phyloP scores from a whole-genome alignment of 768 basidiomycete genomes.

The Mycena sanguinolenta region DNA sequence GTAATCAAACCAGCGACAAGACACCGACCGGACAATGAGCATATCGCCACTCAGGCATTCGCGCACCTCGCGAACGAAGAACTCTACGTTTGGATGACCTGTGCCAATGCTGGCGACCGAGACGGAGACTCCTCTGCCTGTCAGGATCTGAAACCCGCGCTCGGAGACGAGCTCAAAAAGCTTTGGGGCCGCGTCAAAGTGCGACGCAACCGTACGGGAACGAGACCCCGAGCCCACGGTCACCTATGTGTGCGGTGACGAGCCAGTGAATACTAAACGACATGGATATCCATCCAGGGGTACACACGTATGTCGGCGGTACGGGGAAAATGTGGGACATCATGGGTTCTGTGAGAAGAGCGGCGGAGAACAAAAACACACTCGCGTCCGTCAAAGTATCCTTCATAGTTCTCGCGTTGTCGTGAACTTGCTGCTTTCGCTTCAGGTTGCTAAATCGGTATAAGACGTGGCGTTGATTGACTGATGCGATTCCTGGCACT shows the following conservation, averaged over 20 bases:
- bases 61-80: conserved; percentile 85
- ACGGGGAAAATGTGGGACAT: conserved; percentile 76
- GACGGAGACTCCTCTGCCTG: conserved; percentile 58
- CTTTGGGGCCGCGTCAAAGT: conserved; percentile 70
- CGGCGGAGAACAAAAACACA: conserved; percentile 43
- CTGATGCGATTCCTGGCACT: background rate
- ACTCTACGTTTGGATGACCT: conserved; percentile 88
- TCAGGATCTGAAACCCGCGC: conserved; percentile 81
- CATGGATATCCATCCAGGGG: conserved; percentile 53
- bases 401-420: conserved; percentile 59
- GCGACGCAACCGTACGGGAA: conserved; percentile 67
- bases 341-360: conserved; percentile 12
- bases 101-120: conserved; percentile 87
- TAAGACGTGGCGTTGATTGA: background rate
- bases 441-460: conserved; percentile 17
- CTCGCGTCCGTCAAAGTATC: conserved; percentile 75
- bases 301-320: conserved; percentile 82
- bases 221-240: conserved; percentile 83
- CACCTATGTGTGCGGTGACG: conserved; percentile 53
- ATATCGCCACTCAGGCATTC: conserved; percentile 79
- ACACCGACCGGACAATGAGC: conserved; percentile 61
- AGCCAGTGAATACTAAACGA: conserved; percentile 4
- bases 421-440: background rate
- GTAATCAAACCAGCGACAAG: conserved; percentile 11
- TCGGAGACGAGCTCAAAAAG: conserved; percentile 78